Base-by-base conservation (phyloP, 352 stramenopile genomes). In the Globisporangium alternatum region DNA sequence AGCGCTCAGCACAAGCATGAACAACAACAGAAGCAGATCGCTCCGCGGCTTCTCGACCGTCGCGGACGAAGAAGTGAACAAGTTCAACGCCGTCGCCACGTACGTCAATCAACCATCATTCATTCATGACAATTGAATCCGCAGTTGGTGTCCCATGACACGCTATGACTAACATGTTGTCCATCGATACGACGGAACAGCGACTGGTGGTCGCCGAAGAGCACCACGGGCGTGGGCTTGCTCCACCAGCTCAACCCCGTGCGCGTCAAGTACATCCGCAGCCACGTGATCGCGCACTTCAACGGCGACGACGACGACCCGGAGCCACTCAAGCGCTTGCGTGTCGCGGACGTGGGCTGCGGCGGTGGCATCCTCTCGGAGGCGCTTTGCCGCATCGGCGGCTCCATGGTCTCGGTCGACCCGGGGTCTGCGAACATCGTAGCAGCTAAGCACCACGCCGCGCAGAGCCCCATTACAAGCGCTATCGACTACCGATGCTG, bases 331-430 rank as follows among this genome's bases (percentile, higher is more conserved):
- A 70, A 60, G 28, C 74, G 63, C 12, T 63, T 89, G 13, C 80
- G 80, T 17, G 80, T 93, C 25, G 80, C 81, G 0, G 87, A 95
- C 71, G 70, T 94, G 12, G 87, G 87, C 62, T 95, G 87, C 43
- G 87, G 87, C 1, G 87, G 87, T n/a, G 87, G 87, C 17, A 90
- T 95, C 65, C 70, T 95, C 56, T 93, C 87, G 22, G 87, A 95
- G 64, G 70, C 87, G 25, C 70, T 95, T 41, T 82, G 81, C 60
- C 85, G 87, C 33, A 86, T 95, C 43, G 87, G 87, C n/a, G 87
- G 72, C 33, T 72, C 69, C 8, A 81, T 95, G 68, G 81, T 92
- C 41, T 86, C 84, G 28, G 76, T 81, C 13, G 87, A 95, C 56
- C 87, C 87, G 35, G 85, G 85, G 5, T 65, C 66, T 31, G 73